phyloP scores from a whole-genome alignment of 768 basidiomycete genomes.

The Tulasnella sp. region DNA sequence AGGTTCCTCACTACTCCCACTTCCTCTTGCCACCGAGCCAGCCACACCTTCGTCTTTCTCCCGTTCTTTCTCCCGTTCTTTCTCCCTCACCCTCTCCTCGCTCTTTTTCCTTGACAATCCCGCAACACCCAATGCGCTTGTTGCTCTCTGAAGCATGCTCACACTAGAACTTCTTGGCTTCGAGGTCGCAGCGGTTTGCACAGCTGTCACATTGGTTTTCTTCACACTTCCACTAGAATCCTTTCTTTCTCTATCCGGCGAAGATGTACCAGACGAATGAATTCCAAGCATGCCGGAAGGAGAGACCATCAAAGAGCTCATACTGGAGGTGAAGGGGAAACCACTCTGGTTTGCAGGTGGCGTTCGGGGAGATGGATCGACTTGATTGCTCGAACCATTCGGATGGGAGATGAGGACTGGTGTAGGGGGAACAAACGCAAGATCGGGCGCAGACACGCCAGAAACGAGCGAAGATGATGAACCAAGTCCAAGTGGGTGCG shows the following conservation, averaged over 20 bases:
- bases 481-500: no score
- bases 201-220: constrained; percentile 36
- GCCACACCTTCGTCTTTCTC: constrained; percentile 15
- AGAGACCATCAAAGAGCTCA: constrained; percentile 5
- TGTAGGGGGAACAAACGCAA: constrained; percentile 66
- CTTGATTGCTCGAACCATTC: not conserved
- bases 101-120: constrained; percentile 76
- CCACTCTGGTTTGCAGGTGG: constrained; percentile 36
- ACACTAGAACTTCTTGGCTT: constrained; percentile 80
- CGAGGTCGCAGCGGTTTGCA: no score
- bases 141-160: constrained; percentile 91
- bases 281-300: constrained; percentile 34
- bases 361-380: constrained; percentile 30
- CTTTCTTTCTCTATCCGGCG: constrained; percentile 49
- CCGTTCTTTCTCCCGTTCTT: constrained; percentile 33
- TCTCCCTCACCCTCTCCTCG: constrained; percentile 49
- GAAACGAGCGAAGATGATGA: no score
- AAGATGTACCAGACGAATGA: constrained; percentile 51
- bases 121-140: constrained; percentile 73
- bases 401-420: constrained; percentile 35
- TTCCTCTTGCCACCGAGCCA: not conserved
- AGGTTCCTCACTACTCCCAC: constrained; percentile 8
- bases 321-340: not conserved
- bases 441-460: constrained; percentile 44
- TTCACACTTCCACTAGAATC: constrained; percentile 26